Conservation (phyloP, 768 basidiomycete genomes). For the Boletus sensibilis region DNA sequence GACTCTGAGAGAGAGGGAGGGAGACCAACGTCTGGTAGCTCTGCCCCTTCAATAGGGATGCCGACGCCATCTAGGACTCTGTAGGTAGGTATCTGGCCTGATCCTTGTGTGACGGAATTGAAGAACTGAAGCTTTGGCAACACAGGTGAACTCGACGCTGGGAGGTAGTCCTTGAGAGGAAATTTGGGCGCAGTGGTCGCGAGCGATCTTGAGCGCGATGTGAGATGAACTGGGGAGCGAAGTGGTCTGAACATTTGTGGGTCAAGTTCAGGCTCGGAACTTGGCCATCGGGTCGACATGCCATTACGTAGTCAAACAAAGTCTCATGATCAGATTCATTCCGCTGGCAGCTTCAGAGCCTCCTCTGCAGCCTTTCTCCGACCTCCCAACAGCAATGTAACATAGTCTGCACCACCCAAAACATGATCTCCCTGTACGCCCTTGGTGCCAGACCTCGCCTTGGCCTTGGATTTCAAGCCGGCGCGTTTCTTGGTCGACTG, state of each 20-base stretch:
- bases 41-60: constrained; percentile 65
- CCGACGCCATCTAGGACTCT: constrained; percentile 83
- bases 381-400: constrained; percentile 69
- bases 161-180: constrained; percentile 32
- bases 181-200: constrained; percentile 15
- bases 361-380: constrained; percentile 65
- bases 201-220: constrained; percentile 13
- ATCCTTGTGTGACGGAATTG: constrained; percentile 66
- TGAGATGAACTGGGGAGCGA: neutral
- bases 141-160: constrained; percentile 56
- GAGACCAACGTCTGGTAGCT: constrained; percentile 65
- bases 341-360: constrained; percentile 55
- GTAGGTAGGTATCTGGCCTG: constrained; percentile 77
- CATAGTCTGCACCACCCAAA: constrained; percentile 76
- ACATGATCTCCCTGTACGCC: constrained; percentile 39
- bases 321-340: constrained; percentile 5
- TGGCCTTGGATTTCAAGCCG: constrained; percentile 27
- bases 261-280: constrained; percentile 20
- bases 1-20: neutral
- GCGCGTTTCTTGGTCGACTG: constrained; percentile 31
- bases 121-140: constrained; percentile 73
- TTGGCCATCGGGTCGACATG: constrained; percentile 7
- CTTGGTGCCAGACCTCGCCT: constrained; percentile 5
- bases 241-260: constrained; percentile 15
- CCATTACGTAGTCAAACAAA: constrained; percentile 11